Percentiles rank a stretch among this genome's conserved stretches.
phyloP scores from a whole-genome alignment of 257 asterid genomes.

The Agastache rugosa region DNA sequence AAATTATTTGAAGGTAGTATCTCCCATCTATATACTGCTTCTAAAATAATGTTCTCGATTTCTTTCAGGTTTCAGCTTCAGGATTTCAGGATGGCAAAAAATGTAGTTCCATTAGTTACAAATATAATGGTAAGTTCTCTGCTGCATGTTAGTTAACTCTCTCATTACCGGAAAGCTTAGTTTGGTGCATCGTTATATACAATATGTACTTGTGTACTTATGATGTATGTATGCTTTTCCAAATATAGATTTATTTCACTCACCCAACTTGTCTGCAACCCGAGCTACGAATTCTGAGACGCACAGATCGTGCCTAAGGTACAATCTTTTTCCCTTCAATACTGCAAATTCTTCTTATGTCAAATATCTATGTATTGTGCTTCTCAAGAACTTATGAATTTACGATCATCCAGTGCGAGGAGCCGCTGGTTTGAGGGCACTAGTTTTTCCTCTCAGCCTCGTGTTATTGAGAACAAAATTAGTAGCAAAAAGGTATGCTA shows the following conservation, averaged over 20 bases:
- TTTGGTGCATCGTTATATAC: conserved; percentile 1
- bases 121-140: conserved; percentile 44
- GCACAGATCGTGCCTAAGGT: conserved; percentile 46
- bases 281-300: conserved; percentile 41
- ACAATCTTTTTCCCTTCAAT: conserved; percentile 16
- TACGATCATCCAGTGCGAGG: conserved; percentile 43
- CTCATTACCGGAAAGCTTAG: background rate
- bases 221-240: conserved; percentile 26
- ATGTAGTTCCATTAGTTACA: conserved; percentile 30
- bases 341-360: background rate
- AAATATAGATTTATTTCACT: conserved; percentile 49
- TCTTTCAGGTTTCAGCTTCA: conserved; percentile 41
- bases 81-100: conserved; percentile 32
- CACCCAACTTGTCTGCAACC: conserved; percentile 43
- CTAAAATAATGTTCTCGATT: background rate
- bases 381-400: conserved; percentile 37
- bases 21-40: background rate
- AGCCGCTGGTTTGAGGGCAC: conserved; percentile 49
- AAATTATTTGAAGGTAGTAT: background rate
- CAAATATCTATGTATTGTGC: conserved; percentile 1
- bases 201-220: background rate
- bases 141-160: conserved; percentile 12
- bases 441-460: conserved; percentile 42
- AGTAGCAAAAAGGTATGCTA: conserved; percentile 52
- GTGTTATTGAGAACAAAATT: conserved; percentile 15